A percentile compares a stretch with the other conserved stretches of the same genome.
Conservation (phyloP, 441 rosid species). For the Iberis amara region DNA sequence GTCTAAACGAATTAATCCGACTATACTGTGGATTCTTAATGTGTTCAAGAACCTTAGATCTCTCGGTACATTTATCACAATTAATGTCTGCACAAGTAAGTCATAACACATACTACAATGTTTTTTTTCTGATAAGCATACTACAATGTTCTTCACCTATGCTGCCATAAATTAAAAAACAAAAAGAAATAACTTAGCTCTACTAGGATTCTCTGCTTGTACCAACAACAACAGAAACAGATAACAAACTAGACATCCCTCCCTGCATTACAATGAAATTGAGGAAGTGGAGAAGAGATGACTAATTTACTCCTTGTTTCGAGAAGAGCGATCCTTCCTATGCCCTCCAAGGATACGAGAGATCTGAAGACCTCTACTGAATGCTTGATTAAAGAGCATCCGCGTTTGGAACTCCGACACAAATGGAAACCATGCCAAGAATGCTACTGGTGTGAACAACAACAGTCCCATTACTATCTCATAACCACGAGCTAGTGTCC, state of each 20-base stretch:
- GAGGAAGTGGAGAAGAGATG: constrained; percentile 1
- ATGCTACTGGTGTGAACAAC: constrained; percentile 92
- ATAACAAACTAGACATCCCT: not conserved
- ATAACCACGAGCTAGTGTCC: constrained; percentile 87
- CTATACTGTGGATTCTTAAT: no score
- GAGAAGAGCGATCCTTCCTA: constrained; percentile 68
- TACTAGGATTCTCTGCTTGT: constrained; percentile 17
- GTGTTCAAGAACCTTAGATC: no score
- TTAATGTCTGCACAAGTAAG: no score
- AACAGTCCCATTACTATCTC: constrained; percentile 92
- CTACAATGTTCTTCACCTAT: no score
- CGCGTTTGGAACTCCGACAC: constrained; percentile 99
- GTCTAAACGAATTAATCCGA: no score
- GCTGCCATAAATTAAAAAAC: not conserved
- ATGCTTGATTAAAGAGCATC: constrained; percentile 98
- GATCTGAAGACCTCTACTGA: constrained; percentile 97
- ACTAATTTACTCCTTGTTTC: constrained; percentile 56
- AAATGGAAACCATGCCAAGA: constrained; percentile 97
- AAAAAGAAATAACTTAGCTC: not conserved
- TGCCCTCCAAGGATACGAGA: constrained; percentile 98
- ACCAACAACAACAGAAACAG: constrained; percentile 3
- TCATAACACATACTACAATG: constrained; percentile 1
- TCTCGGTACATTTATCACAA: no score
- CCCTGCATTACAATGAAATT: constrained; percentile 2
- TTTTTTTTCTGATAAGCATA: not conserved